These are phyloP conservation scores for Kitagawia praeruptora DNA, from an alignment of 129 eudicot species.

Conservation along the genomic window DNA sequence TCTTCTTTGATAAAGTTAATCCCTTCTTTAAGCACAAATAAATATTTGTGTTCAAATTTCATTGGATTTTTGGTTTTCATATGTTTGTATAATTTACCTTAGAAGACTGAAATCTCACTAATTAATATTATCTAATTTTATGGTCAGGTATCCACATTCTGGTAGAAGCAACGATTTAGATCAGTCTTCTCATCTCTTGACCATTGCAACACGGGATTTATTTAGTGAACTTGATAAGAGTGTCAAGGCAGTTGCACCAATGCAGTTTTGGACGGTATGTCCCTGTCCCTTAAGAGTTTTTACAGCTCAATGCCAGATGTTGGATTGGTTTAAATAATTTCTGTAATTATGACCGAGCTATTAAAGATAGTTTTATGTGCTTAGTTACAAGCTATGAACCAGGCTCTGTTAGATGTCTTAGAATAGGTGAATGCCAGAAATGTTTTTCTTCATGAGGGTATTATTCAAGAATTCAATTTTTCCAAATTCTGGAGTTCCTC, in stretches of 20 bases:
- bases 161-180: constrained; percentile 17
- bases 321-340: not conserved
- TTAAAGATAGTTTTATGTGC: not conserved
- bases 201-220: constrained; percentile 88
- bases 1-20: constrained; percentile 64
- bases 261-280: constrained; percentile 87
- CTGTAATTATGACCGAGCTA: not conserved
- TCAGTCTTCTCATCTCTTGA: constrained; percentile 66
- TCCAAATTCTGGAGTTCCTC: not conserved
- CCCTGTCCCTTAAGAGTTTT: not conserved
- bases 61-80: not conserved
- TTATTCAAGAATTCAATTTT: not conserved
- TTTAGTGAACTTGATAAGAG: constrained; percentile 87
- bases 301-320: not conserved
- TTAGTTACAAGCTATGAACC: not conserved
- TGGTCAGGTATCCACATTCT: constrained; percentile 69
- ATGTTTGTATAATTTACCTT: not conserved
- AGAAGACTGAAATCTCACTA: not conserved
- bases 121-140: not conserved
- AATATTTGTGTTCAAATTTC: not conserved
- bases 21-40: not conserved
- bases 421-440: not conserved
- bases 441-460: not conserved
- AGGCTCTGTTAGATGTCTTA: not conserved
- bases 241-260: constrained; percentile 91